Conservation (phyloP, 441 rosid genomes). For the Gossypium davidsonii region DNA sequence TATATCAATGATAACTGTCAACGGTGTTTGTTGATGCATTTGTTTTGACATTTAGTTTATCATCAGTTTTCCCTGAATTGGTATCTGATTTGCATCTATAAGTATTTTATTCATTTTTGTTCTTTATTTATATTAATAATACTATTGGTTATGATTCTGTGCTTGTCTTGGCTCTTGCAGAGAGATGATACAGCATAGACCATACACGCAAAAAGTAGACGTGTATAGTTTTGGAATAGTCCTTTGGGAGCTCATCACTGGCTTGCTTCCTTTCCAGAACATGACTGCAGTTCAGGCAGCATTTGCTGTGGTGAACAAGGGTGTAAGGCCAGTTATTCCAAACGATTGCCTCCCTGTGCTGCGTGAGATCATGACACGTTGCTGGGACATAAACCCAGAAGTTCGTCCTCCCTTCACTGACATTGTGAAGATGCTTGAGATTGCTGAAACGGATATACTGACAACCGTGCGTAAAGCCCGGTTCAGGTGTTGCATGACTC, state of each 20-base stretch:
- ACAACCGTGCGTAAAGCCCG: conserved; percentile 91
- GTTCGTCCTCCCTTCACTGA: conserved; percentile 82
- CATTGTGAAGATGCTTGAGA: conserved; percentile 74
- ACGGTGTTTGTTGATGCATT: neutral
- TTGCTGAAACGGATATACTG: conserved; percentile 76
- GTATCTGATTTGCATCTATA: neutral
- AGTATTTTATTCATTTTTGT: neutral
- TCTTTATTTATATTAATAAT: neutral
- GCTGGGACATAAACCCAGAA: conserved; percentile 93
- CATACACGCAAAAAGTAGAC: conserved; percentile 90
- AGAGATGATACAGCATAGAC: conserved; percentile 98
- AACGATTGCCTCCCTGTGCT: conserved; percentile 76
- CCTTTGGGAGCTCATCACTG: conserved; percentile 93
- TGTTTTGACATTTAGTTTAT: neutral
- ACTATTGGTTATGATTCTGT: neutral
- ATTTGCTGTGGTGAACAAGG: conserved; percentile 91
- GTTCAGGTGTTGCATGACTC: conserved; percentile 89
- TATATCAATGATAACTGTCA: neutral
- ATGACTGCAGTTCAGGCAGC: conserved; percentile 99
- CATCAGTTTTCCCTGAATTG: neutral
- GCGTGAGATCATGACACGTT: conserved; percentile 78
- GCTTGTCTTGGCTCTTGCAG: conserved; percentile 35
- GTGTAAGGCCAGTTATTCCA: conserved; percentile 85
- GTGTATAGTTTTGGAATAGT: conserved; percentile 94
- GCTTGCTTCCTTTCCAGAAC: conserved; percentile 84